These are phyloP conservation scores for Arabis hirsuta DNA, from an alignment of 345 rosid species.

Conservation along the genomic window DNA sequence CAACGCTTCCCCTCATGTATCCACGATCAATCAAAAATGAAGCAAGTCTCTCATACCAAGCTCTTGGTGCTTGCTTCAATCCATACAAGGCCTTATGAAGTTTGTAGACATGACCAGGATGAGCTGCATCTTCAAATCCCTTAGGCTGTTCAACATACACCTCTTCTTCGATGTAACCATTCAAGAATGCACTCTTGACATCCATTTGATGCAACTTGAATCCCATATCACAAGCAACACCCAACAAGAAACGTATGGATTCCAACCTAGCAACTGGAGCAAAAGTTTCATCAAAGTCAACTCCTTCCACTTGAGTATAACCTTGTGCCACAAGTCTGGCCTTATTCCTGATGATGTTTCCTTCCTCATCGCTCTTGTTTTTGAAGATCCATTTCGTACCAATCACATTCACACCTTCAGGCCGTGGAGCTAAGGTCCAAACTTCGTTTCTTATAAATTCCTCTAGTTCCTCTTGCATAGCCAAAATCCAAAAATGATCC, in stretches of 20 bases:
- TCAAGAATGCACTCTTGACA: no score
- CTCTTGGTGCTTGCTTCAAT: neutral
- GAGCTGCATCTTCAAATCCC: neutral
- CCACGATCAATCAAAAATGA: no score
- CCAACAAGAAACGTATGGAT: neutral
- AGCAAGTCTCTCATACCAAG: neutral
- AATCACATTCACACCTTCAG: neutral
- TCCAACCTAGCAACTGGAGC: no score
- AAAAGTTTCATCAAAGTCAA: no score
- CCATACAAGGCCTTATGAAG: neutral
- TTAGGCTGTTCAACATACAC: neutral
- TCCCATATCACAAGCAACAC: no score
- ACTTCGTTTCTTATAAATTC: neutral
- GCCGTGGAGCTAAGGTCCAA: neutral
- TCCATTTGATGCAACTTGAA: no score
- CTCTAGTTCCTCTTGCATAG: neutral
- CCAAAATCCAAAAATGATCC: neutral
- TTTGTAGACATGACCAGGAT: neutral
- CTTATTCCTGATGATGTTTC: no score
- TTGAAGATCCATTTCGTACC: no score
- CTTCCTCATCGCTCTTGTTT: no score
- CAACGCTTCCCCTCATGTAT: neutral
- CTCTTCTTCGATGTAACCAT: neutral
- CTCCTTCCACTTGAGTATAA: no score
- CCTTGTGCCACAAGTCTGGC: no score